These are phyloP conservation scores for Gomphus sp. DNA, from an alignment of 1,284 basidiomycete species.

Conservation along the genomic window DNA sequence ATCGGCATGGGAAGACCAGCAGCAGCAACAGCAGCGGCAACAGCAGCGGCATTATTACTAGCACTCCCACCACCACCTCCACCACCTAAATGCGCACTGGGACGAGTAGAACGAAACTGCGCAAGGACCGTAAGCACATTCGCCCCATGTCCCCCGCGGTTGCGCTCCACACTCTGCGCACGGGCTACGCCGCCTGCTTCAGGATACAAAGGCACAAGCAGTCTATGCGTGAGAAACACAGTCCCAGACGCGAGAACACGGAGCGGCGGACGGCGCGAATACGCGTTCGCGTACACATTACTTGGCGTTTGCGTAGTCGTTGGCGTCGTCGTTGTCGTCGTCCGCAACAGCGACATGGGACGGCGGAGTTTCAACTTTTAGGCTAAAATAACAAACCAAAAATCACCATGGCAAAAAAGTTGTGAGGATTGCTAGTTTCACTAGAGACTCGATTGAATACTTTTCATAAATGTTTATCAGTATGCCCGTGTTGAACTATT, in stretches of 20 bases:
- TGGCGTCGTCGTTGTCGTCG: too few species aligned
- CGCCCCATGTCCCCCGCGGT: constrained; percentile 61
- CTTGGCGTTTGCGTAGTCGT: background rate
- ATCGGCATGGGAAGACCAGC: too few species aligned
- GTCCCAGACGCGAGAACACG: constrained; percentile 71
- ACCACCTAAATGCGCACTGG: too few species aligned
- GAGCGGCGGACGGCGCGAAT: constrained; percentile 29
- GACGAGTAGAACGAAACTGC: constrained; percentile 54
- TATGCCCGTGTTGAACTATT: too few species aligned
- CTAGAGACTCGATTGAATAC: too few species aligned
- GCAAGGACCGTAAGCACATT: constrained; percentile 62
- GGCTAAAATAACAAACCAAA: too few species aligned
- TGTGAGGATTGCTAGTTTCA: too few species aligned
- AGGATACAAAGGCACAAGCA: constrained; percentile 53
- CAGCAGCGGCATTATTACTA: too few species aligned
- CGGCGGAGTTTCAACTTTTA: background rate
- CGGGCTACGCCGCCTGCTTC: constrained; percentile 47
- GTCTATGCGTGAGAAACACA: constrained; percentile 64
- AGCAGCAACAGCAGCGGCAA: too few species aligned
- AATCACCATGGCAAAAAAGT: too few species aligned
- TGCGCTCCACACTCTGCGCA: constrained; percentile 57
- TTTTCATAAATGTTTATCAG: too few species aligned
- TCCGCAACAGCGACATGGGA: constrained; percentile 3
- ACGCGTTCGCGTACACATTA: background rate
- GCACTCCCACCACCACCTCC: too few species aligned